Evolutionary conservation across 768 basidiomycete genomes (phyloP), one percentile per base, ranked within the genome.

Genomic region (Mycena maculata): DNA sequence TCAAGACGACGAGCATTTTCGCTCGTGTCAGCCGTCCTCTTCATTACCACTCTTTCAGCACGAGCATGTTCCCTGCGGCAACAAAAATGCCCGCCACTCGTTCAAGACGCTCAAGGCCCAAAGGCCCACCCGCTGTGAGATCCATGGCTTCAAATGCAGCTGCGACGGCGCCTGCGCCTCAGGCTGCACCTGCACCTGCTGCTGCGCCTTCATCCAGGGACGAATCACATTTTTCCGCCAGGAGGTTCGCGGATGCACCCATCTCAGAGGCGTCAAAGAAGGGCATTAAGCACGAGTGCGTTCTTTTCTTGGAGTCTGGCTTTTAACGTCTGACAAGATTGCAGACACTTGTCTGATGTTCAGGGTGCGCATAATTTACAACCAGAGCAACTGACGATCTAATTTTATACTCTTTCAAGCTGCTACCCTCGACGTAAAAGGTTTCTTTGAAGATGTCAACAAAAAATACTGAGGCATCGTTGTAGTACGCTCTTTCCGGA

Each of bases 281-380:
- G 60, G 81, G 80, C 1, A 81, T 86, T 31, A 75, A 73, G 65
- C 81, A 86, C 69, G 81, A 85, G 81, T 84, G 71, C 57, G 83
- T 71, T 56, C 16, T 39, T 61, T 65, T 36, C 49, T 41, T 47
- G 20, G 47, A 53, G 31, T 38, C 41, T 47, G 38, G 28, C 33
- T 55, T 47, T 48, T 23, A 11, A 18, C 55, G 12, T 22, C 44
- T 66, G 13, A 67, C 45, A 39, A 23, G 7, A 48, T 50, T 23
- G 38, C 58, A 84, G 83, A 67, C 81, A 77, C 64, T 72, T 85
- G 77, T 82, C 83, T 27, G 83, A 85, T 65, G 84, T 85, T 18
- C 84, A 85, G 79, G 83, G 83, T 81, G 36, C 36, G 77, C 36
- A 50, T 42, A 12, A 15, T 20, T 38, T 36, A 2, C 48, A 15